Evolutionary conservation across 2,329 filamentous ascomycete species (phyloP), one percentile per base, ranked within the genome.

Genomic region (Periconia sp.): DNA sequence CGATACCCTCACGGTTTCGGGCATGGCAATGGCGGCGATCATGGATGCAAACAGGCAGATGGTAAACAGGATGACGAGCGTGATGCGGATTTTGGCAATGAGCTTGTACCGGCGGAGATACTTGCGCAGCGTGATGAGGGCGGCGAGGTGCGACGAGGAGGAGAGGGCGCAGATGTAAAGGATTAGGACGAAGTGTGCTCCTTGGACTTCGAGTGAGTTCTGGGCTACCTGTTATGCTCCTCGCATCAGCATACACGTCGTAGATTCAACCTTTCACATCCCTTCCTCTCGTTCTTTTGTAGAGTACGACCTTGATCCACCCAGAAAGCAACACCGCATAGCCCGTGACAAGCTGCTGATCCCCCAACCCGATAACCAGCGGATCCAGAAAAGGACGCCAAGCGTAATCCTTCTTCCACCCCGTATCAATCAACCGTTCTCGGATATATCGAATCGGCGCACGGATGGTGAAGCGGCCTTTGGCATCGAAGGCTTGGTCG

Each of bases 261-360:
- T n/a, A n/a, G n/a, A n/a, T n/a, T 33, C 31, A 33, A 33, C 15
- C 3, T 14, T 13, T 37, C 33, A 3, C 33, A 37, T 11, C 11
- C 15, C 11, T 37, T 37, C 10, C 15, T 13, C 10, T 13, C 5
- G 3, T 13, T 37, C 13, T n/a, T 37, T 13, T 14, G 33, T 5
- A 14, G 33, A 37, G 33, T 3, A 13, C 5, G 13, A 66, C 66
- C 53, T 70, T 69, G 27, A 70, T 65, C 62, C 64, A 72, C 3
- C 61, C 69, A 42, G 62, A 70, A 13, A 72, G 50, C 17, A 72
- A 49, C 3, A 71, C 63, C 6, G 65, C 68, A 41, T 67, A 70
- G 1, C 69, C 67, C 1, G 69, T 71, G 6, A 70, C 59, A 20
- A 71, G 57, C 45, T 71, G 68, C 50, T 71, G 68, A 48, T 71